A percentile compares a stretch with the other conserved stretches of the same genome.
Evolutionary conservation across 2,329 filamentous ascomycete genomes (phyloP).

Genomic region (Chaetomiaceae sp.): DNA sequence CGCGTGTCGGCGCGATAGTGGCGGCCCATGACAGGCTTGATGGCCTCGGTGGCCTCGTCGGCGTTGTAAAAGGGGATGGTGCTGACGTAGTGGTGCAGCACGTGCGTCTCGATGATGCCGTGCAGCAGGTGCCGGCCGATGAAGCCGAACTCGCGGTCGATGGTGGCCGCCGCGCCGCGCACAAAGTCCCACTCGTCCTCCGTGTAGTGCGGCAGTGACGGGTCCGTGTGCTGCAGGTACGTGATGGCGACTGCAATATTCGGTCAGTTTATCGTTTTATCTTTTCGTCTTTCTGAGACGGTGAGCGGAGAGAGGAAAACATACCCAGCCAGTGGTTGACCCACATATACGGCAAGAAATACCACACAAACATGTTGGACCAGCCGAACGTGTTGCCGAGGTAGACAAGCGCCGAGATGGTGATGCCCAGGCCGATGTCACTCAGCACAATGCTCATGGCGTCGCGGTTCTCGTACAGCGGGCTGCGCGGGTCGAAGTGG

Average conservation of each 20-base stretch:
- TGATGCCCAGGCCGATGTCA: slow-evolving; percentile 71
- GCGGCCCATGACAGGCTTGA: slow-evolving; percentile 88
- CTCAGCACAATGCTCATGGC: slow-evolving; percentile 80
- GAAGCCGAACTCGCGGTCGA: slow-evolving; percentile 96
- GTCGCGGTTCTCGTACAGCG: slow-evolving; percentile 86
- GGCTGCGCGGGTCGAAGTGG: slow-evolving; percentile 86
- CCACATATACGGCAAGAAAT: slow-evolving; percentile 91
- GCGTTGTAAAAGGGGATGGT: slow-evolving; percentile 96
- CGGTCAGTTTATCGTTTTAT: slow-evolving; percentile 3
- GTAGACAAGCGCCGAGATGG: slow-evolving; percentile 54
- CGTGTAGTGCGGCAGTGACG: slow-evolving; percentile 86
- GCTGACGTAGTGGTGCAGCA: slow-evolving; percentile 95
- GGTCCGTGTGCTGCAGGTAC: slow-evolving; percentile 95
- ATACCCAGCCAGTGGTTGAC: slow-evolving; percentile 98
- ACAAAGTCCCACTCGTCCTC: slow-evolving; percentile 84
- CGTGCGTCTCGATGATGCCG: slow-evolving; percentile 96
- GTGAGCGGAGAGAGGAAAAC: not conserved
- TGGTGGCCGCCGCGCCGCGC: slow-evolving; percentile 88
- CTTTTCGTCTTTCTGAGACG: not conserved
- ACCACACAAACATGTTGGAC: slow-evolving; percentile 87
- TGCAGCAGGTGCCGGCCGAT: slow-evolving; percentile 85
- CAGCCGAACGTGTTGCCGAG: slow-evolving; percentile 75
- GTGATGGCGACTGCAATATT: slow-evolving; percentile 80
- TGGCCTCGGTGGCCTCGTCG: slow-evolving; percentile 88
- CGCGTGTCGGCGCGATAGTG: slow-evolving; percentile 84